Conservation (phyloP, 306 rosid genomes). For the Cucumis melo region DNA sequence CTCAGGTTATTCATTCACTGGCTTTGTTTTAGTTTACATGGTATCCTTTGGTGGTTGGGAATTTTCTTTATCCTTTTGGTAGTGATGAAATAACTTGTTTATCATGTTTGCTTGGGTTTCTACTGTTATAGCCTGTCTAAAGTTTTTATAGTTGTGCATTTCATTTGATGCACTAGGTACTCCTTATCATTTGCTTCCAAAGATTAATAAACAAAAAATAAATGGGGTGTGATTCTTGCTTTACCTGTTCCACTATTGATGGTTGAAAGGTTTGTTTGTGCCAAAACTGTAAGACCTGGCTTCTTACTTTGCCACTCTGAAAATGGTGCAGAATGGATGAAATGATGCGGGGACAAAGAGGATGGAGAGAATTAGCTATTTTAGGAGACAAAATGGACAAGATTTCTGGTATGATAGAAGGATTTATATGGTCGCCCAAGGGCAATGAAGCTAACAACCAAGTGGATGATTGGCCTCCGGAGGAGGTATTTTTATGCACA, state of each 20-base stretch:
- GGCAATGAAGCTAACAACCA: slow-evolving; percentile 21
- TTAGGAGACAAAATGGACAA: slow-evolving; percentile 81
- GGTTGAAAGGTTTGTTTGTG: neutral
- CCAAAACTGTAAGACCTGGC: neutral
- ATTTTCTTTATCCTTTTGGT: neutral
- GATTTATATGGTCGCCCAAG: slow-evolving; percentile 71
- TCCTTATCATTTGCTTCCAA: neutral
- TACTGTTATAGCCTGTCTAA: neutral
- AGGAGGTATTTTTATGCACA: slow-evolving; percentile 53
- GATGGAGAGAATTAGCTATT: slow-evolving; percentile 89
- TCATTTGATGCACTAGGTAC: neutral
- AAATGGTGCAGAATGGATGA: slow-evolving; percentile 78
- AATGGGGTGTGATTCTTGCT: neutral
- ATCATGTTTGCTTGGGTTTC: neutral
- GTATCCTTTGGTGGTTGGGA: neutral
- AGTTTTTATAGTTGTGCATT: neutral
- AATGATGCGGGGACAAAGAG: slow-evolving; percentile 95
- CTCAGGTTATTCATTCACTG: slow-evolving; percentile 44
- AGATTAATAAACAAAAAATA: neutral
- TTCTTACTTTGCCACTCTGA: slow-evolving; percentile 4
- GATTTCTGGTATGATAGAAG: slow-evolving; percentile 69
- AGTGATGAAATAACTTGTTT: neutral
- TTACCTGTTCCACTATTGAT: neutral
- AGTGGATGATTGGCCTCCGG: slow-evolving; percentile 60
- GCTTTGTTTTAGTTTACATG: neutral